Evolutionary conservation across 1,284 basidiomycete species (phyloP).

Genomic region (Cutaneotrichosporon cutaneum): DNA sequence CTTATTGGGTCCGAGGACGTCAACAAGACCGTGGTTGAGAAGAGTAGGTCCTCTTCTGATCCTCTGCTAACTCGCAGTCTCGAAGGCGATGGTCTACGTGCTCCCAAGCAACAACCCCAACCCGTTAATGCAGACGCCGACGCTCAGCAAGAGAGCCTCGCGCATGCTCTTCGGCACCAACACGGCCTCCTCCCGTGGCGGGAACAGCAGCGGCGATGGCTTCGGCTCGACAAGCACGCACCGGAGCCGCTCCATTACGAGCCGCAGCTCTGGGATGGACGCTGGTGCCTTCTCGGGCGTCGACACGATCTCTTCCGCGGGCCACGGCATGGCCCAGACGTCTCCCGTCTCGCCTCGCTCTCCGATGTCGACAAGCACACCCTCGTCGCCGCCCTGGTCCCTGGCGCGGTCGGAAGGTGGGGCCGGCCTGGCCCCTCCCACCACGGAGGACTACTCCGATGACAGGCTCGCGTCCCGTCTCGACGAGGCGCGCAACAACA

Average conservation of each 20-base stretch:
- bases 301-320: slow-evolving; percentile 21
- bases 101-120: slow-evolving; percentile 2
- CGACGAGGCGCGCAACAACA: slow-evolving; percentile 75
- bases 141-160: slow-evolving; percentile 15
- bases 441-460: background rate
- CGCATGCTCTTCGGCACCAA: slow-evolving; percentile 43
- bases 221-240: slow-evolving; percentile 37
- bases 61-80: background rate
- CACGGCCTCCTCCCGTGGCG: slow-evolving; percentile 35
- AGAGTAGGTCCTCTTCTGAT: slow-evolving; percentile 60
- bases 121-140: slow-evolving; percentile 9
- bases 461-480: slow-evolving; percentile 69
- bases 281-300: slow-evolving; percentile 22
- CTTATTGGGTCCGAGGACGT: slow-evolving; percentile 56
- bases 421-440: background rate
- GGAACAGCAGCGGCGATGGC: slow-evolving; percentile 23
- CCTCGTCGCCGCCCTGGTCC: slow-evolving; percentile 2
- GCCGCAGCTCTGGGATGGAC: slow-evolving; percentile 38
- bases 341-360: slow-evolving; percentile 9
- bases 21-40: slow-evolving; percentile 69
- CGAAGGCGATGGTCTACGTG: slow-evolving; percentile 1
- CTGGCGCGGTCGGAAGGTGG: background rate
- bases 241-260: slow-evolving; percentile 29
- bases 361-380: slow-evolving; percentile 5
- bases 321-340: slow-evolving; percentile 2